phyloP scores from a whole-genome alignment of 2,329 filamentous ascomycete species.

The Fusarium sp. region DNA sequence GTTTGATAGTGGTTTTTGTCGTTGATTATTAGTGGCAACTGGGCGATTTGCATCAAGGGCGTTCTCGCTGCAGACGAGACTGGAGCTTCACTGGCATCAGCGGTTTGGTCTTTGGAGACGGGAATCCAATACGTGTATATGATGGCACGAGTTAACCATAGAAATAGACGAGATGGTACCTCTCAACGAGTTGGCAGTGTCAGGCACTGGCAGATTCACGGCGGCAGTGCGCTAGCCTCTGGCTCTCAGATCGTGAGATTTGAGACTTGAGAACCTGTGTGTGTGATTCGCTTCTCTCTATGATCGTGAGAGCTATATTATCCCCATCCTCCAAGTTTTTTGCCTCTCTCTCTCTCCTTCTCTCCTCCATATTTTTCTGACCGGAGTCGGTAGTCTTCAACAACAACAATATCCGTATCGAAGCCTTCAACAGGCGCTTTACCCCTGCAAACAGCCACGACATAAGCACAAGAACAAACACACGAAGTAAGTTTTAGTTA shows the following conservation, averaged over 20 bases:
- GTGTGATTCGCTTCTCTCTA: neutral
- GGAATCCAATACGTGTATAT: slow-evolving; percentile 33
- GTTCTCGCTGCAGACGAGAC: slow-evolving; percentile 17
- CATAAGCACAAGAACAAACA: too few relatives aligned
- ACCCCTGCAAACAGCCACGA: too few relatives aligned
- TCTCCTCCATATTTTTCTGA: neutral
- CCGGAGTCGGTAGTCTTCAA: neutral
- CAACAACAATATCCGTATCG: neutral
- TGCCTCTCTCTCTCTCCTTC: neutral
- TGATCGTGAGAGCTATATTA: neutral
- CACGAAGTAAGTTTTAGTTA: neutral
- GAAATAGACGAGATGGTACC: slow-evolving; percentile 36
- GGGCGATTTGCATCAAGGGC: slow-evolving; percentile 20
- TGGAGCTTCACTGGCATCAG: slow-evolving; percentile 2
- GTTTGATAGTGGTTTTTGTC: slow-evolving; percentile 14
- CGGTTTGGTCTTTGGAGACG: slow-evolving; percentile 25
- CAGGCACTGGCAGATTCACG: neutral
- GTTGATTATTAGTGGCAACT: slow-evolving; percentile 17
- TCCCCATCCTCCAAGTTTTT: neutral
- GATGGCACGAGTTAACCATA: slow-evolving; percentile 31
- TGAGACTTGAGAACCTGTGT: neutral
- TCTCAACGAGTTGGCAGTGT: neutral
- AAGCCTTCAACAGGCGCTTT: neutral
- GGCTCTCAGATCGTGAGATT: neutral
- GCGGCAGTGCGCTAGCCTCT: neutral